Conservation (phyloP, 2,329 filamentous ascomycete genomes). For the Pestalotiopsis fici region DNA sequence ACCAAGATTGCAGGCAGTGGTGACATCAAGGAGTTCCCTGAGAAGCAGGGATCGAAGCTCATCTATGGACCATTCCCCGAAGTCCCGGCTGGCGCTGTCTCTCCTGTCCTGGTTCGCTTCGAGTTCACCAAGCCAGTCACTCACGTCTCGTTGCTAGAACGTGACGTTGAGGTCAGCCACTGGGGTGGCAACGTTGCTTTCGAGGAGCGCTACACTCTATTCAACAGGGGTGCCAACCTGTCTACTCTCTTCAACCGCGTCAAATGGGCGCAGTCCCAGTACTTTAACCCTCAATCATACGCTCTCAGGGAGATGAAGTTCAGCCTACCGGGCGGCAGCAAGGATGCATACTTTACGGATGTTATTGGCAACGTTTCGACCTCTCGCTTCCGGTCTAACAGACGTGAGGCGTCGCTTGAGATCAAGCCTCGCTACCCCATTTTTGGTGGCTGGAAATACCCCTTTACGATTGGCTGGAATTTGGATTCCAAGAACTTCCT, state of each 20-base stretch:
- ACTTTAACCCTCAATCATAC: slow-evolving; percentile 74
- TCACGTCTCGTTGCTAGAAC: slow-evolving; percentile 77
- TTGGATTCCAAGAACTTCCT: slow-evolving; percentile 78
- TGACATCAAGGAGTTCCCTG: slow-evolving; percentile 63
- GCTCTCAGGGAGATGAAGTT: slow-evolving; percentile 83
- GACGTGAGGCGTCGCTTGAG: slow-evolving; percentile 80
- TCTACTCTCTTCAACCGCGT: slow-evolving; percentile 73
- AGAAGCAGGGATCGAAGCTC: slow-evolving; percentile 82
- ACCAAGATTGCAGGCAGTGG: slow-evolving; percentile 70
- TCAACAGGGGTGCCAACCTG: slow-evolving; percentile 82
- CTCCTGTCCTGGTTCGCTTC: slow-evolving; percentile 80
- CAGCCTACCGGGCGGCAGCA: slow-evolving; percentile 76
- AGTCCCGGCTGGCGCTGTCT: slow-evolving; percentile 73
- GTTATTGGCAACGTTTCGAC: slow-evolving; percentile 97
- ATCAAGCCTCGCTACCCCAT: slow-evolving; percentile 94
- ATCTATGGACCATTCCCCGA: slow-evolving; percentile 90
- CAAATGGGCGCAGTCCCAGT: slow-evolving; percentile 71
- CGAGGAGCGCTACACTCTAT: slow-evolving; percentile 89
- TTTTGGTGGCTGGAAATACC: slow-evolving; percentile 98
- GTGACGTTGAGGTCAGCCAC: slow-evolving; percentile 93
- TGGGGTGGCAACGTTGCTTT: slow-evolving; percentile 97
- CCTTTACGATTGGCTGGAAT: slow-evolving; percentile 96
- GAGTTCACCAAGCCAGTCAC: slow-evolving; percentile 93
- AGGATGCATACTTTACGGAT: slow-evolving; percentile 92
- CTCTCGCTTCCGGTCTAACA: slow-evolving; percentile 78